Evolutionary conservation across 805 yeast genomes (phyloP).

Genomic region (Candida boleticola): DNA sequence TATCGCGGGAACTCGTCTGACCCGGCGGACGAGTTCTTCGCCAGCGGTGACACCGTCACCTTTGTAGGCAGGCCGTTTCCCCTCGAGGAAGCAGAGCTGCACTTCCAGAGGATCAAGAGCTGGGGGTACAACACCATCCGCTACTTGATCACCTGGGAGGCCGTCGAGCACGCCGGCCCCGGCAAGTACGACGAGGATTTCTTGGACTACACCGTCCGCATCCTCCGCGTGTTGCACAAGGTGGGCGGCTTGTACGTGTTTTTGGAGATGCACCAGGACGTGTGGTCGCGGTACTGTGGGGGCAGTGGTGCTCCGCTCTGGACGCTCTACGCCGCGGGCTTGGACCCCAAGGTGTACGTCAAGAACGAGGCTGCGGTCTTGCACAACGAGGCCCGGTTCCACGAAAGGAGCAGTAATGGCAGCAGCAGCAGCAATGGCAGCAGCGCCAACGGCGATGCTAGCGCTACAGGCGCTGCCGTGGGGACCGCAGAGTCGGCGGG

Average conservation of each 20-base stretch:
- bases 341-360: slow-evolving; percentile 71
- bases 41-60: slow-evolving; percentile 66
- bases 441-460: not conserved
- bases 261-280: slow-evolving; percentile 91
- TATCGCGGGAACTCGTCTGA: slow-evolving; percentile 37
- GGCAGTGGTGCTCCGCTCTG: slow-evolving; percentile 95
- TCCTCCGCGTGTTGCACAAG: slow-evolving; percentile 54
- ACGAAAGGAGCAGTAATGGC: slow-evolving; percentile 23
- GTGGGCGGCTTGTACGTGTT: slow-evolving; percentile 77
- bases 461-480: slow-evolving; percentile 18
- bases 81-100: slow-evolving; percentile 65
- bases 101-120: slow-evolving; percentile 65
- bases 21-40: slow-evolving; percentile 50
- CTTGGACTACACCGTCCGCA: slow-evolving; percentile 63
- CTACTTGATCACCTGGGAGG: slow-evolving; percentile 86
- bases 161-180: slow-evolving; percentile 86
- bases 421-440: not conserved
- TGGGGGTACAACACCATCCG: slow-evolving; percentile 83
- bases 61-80: slow-evolving; percentile 84
- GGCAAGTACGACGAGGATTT: slow-evolving; percentile 76
- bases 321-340: slow-evolving; percentile 88
- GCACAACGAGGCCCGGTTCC: slow-evolving; percentile 51
- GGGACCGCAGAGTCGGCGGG: slow-evolving; percentile 29
- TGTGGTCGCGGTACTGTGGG: slow-evolving; percentile 85
- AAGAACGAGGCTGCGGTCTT: slow-evolving; percentile 77